phyloP scores from a whole-genome alignment of 352 stramenopile genomes.

The Phytophthora pini region DNA sequence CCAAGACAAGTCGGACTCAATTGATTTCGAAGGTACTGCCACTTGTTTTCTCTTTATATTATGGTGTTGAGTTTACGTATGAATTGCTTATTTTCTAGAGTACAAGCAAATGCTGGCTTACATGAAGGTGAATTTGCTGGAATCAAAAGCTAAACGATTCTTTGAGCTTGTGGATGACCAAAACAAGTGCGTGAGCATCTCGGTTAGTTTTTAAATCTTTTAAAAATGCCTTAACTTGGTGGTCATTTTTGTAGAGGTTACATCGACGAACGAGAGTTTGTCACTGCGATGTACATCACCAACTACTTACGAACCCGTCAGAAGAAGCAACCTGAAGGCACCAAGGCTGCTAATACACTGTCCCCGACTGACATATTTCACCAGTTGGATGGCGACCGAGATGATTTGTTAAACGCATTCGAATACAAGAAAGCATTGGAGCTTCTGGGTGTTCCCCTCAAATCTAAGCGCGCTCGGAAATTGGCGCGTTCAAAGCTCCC shows the following conservation, averaged over 20 bases:
- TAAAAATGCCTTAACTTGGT: constrained; percentile 1
- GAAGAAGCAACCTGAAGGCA: constrained; percentile 12
- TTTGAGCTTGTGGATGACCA: constrained; percentile 78
- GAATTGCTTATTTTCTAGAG: constrained; percentile 39
- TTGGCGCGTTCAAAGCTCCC: constrained; percentile 44
- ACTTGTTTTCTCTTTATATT: neutral
- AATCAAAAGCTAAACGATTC: constrained; percentile 71
- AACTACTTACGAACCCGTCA: constrained; percentile 58
- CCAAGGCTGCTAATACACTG: constrained; percentile 23
- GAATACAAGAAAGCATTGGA: constrained; percentile 74
- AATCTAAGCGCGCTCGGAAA: constrained; percentile 20
- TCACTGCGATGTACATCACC: constrained; percentile 77
- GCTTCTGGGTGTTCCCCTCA: constrained; percentile 42
- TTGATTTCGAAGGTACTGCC: constrained; percentile 69
- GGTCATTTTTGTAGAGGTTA: constrained; percentile 43
- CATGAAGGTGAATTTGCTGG: constrained; percentile 65
- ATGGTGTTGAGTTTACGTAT: constrained; percentile 2
- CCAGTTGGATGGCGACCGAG: constrained; percentile 64
- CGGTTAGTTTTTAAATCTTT: neutral
- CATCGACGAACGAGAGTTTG: constrained; percentile 79
- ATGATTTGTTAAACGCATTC: constrained; percentile 66
- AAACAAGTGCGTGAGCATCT: constrained; percentile 56
- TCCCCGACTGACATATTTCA: constrained; percentile 69
- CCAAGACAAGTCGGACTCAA: constrained; percentile 75
- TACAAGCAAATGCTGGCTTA: constrained; percentile 85